A percentile compares a stretch with the other conserved stretches of the same genome.
Conservation (phyloP, 305 asterid species). For the Fraxinus latifolia region DNA sequence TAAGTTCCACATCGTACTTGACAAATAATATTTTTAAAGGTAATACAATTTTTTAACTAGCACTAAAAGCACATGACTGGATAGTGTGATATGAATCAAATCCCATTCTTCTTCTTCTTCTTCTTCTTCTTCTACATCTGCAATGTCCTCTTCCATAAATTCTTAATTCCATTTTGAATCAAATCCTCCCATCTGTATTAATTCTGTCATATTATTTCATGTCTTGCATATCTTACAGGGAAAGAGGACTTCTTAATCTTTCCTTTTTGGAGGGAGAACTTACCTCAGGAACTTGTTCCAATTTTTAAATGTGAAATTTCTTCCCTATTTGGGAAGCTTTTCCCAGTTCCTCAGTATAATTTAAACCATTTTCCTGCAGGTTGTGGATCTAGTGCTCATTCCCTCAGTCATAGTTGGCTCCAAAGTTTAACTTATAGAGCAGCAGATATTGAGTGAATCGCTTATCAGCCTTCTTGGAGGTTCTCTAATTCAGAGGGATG, state of each 20-base stretch:
- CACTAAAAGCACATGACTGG: neutral
- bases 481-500: constrained; percentile 70
- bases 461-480: constrained; percentile 77
- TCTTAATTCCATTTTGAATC: neutral
- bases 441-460: constrained; percentile 51
- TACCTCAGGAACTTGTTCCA: neutral
- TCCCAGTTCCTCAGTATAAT: constrained; percentile 7
- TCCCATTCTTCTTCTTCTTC: neutral
- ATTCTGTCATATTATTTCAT: neutral
- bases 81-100: neutral
- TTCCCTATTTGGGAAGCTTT: constrained; percentile 1
- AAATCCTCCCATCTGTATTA: neutral
- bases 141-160: neutral
- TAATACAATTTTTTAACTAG: neutral
- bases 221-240: neutral
- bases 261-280: neutral
- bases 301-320: neutral
- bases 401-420: constrained; percentile 86
- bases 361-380: constrained; percentile 49
- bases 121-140: neutral
- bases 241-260: neutral
- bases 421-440: constrained; percentile 74
- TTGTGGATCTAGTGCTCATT: constrained; percentile 86
- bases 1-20: neutral
- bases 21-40: neutral